Base-by-base conservation (phyloP, 805 yeast genomes). In the Metschnikowia proteae region DNA sequence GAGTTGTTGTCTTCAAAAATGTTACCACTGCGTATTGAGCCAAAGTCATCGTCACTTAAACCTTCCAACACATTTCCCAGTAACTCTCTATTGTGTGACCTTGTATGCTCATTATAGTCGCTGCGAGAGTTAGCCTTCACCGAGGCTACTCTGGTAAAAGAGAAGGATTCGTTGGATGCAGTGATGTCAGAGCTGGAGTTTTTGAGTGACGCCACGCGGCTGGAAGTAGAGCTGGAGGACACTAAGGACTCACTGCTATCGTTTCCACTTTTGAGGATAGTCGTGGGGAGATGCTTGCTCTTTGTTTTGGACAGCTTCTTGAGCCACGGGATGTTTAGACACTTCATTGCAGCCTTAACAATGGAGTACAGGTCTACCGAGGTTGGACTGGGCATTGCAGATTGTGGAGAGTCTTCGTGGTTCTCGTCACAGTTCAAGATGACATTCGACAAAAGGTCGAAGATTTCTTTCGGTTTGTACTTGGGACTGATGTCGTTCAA, bases 391-490 rank as follows among this genome's bases (percentile, higher is more conserved):
- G 9, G 6, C 11, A 23, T 8, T 7, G n/a, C 9, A 7, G 28
- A 33, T 5, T 7, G 6, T 7, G 28, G n/a, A 25, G 23, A 23
- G 8, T 41, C 30, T n/a, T 30, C 23, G 11, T 25, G 30, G 22
- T 31, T 35, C 6, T 28, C 40, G 23, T 60, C 66, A 8, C 62
- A 51, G 38, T 63, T 65, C 5, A 62, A 57, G 11, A 72, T 63
- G 8, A 88, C 66, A 57, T 79, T 76, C 7, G 68, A 62, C 38
- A 89, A 67, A 6, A 84, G 65, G 5, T 76, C 74, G 5, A 65
- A 54, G 5, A 91, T 59, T 45, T 80, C 84, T 0, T 69, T 73
- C 17, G 68, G 71, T 57, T 87, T 84, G 64, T 89, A 88, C 6
- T 72, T 71, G 2, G 81, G 77, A 1, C 66, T 64, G 10, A 74